A percentile compares a stretch with the other conserved stretches of the same genome.
Conservation (phyloP, 1,284 basidiomycete species). For the Thelephora terrestris region DNA sequence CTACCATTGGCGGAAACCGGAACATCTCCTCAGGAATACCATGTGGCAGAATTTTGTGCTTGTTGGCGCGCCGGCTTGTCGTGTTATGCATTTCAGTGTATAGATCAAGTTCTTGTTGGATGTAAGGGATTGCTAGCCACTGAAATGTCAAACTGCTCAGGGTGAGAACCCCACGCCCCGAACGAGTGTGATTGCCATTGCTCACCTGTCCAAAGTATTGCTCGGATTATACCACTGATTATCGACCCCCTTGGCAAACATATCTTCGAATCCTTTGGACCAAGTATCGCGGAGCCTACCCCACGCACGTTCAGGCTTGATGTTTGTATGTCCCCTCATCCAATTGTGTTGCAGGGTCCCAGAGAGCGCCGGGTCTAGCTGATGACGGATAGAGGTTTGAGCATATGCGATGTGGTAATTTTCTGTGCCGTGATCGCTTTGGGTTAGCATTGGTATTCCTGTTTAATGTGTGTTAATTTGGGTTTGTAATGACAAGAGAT, state of each 20-base stretch:
- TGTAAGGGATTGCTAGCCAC: slow-evolving; percentile 28
- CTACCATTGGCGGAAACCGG: slow-evolving; percentile 8
- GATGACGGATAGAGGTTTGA: slow-evolving; percentile 25
- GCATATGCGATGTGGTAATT: slow-evolving; percentile 29
- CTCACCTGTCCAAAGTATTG: slow-evolving; percentile 21
- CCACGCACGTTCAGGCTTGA: slow-evolving; percentile 29
- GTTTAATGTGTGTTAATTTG: neutral
- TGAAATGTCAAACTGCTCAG: slow-evolving; percentile 23
- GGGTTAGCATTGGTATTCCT: slow-evolving; percentile 25
- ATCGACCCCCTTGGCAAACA: slow-evolving; percentile 22
- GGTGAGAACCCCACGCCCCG: neutral
- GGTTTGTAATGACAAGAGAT: neutral
- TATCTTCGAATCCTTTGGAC: slow-evolving; percentile 25
- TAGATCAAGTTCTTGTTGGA: slow-evolving; percentile 26
- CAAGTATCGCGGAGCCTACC: slow-evolving; percentile 17
- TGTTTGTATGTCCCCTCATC: slow-evolving; percentile 23
- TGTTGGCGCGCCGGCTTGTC: slow-evolving; percentile 14
- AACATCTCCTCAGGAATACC: slow-evolving; percentile 23
- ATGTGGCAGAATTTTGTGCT: slow-evolving; percentile 24
- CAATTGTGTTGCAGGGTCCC: slow-evolving; percentile 27
- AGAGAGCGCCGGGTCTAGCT: slow-evolving; percentile 21
- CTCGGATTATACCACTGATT: slow-evolving; percentile 23
- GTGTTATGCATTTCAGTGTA: slow-evolving; percentile 17
- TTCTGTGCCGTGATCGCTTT: slow-evolving; percentile 29
- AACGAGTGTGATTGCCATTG: neutral